Base-by-base conservation (phyloP, 495 filamentous ascomycete species). In the Lophiotrema nucula region DNA sequence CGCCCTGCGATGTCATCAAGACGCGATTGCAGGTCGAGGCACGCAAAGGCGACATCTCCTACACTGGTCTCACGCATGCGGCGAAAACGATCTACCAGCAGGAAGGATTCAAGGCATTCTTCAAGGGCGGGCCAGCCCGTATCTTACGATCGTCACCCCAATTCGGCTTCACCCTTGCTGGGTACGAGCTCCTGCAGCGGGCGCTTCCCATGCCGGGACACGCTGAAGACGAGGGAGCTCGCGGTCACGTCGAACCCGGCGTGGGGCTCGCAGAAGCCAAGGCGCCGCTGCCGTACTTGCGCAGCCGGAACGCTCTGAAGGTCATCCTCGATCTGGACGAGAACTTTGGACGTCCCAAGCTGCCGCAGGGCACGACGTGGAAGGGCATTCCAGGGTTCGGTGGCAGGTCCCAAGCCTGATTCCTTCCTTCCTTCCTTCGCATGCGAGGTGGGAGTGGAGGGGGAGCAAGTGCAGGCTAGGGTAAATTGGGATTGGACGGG, bases 1-100 rank as follows among this genome's bases (percentile, higher is more conserved):
- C 93, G 2, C 93, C 93, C 3, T 97, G 88, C 76, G 93, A 98
- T 69, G 93, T 98, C 58, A 97, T 98, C 83, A 98, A 98, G 78
- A 98, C 93, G 6, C 88, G 93, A 69, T 78, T 98, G 53, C 93
- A 98, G 68, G 93, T 98, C 53, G 93, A 98, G 71, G 92, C 93
- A 8, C 85, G 93, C 51, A 97, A 97, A 75, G 93, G 93, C 47
- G 95, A 98, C 58, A 84, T 85, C 11, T 76, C 76, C 31, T 98
- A 98, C 78, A 89, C 82, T 18, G 84, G 85, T 24, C 78, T 98
- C n/a, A 82, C 91, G 37, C 91, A 98, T 72, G 89, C 86, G 44
- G 95, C 93, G 15, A 70, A 69, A 21, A 92, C 88, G 11, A 87
- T 98, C 56, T 87, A 77, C 74, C 83, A 85, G 73, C 88, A 97